Evolutionary conservation across 176 grass and related monocot species (phyloP), one percentile per base, ranked within the genome.

Genomic region (Echinochloa phyllopogon): DNA sequence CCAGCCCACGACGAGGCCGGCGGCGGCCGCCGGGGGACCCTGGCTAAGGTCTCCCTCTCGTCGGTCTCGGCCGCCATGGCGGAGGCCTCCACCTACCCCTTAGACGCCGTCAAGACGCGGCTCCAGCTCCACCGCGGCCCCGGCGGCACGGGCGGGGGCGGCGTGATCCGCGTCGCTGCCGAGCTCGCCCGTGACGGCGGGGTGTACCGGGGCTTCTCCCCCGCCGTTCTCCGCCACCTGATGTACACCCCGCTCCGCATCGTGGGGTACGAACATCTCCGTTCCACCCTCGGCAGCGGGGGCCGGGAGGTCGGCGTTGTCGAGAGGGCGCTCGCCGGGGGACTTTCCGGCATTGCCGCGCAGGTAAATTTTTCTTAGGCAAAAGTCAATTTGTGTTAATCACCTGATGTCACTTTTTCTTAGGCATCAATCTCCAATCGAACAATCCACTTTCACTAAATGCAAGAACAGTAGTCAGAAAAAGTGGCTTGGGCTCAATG

Each of bases 181-280:
- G 90, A 97, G 78, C 91, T 97, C 69, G 65, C 79, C 60, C 83
- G 77, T 53, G 91, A 89, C 9, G 90, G 95, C 9, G 88, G 92
- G 1, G 24, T 89, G 73, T 97, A 97, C 78, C 85, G 90, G 64
- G 92, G 92, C 21, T 81, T 97, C 57, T 87, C 90, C 5, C 92
- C 94, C 4, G 95, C 95, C n/a, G 8, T 97, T 15, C 78, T 97
- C 62, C 90, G 92, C 48, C 92, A 97, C 69, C 77, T 97, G 53
- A 81, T 94, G 51, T 97, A 97, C 83, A 92, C 89, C 25, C 92
- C 94, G 13, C 89, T 94, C 38, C 86, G 92, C 77, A 97, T 97
- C 78, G 86, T 94, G 7, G 84, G 92, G 20, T 97, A 94, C 82
- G 95, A 97, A 78, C 70, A 92, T 75, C 75, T 97, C 49, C 88